phyloP scores from a whole-genome alignment of 306 rosid genomes.

The Prunus mongolica region DNA sequence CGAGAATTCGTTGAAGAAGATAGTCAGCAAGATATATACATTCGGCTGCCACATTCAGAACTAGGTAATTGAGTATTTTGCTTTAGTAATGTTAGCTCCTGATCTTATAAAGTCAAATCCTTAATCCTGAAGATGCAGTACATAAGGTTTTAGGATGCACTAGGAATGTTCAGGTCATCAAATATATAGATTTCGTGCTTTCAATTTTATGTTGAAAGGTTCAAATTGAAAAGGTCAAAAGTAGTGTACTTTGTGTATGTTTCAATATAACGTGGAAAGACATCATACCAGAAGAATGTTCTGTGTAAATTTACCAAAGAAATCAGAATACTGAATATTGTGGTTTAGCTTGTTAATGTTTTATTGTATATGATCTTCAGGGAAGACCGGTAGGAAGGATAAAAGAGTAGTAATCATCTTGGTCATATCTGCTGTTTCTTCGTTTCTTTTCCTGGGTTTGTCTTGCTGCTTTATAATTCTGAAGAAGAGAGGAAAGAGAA shows the following conservation, averaged over 20 bases:
- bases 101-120: background rate
- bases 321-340: background rate
- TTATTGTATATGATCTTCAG: background rate
- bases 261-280: background rate
- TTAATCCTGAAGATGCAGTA: no score
- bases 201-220: background rate
- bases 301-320: background rate
- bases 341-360: background rate
- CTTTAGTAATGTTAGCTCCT: background rate
- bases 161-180: no score
- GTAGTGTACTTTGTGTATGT: background rate
- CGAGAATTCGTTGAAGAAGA: conserved; percentile 6
- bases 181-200: background rate
- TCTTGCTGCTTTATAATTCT: background rate
- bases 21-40: conserved; percentile 25
- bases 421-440: background rate
- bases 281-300: background rate
- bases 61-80: conserved; percentile 10
- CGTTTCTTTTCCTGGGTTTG: background rate
- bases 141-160: no score
- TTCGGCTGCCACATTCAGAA: conserved; percentile 33
- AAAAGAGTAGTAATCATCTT: background rate
- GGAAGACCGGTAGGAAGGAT: background rate
- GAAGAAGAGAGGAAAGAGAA: conserved; percentile 14
- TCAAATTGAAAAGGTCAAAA: background rate